phyloP scores from a whole-genome alignment of 2,329 filamentous ascomycete genomes.

The Huntiella decipiens region DNA sequence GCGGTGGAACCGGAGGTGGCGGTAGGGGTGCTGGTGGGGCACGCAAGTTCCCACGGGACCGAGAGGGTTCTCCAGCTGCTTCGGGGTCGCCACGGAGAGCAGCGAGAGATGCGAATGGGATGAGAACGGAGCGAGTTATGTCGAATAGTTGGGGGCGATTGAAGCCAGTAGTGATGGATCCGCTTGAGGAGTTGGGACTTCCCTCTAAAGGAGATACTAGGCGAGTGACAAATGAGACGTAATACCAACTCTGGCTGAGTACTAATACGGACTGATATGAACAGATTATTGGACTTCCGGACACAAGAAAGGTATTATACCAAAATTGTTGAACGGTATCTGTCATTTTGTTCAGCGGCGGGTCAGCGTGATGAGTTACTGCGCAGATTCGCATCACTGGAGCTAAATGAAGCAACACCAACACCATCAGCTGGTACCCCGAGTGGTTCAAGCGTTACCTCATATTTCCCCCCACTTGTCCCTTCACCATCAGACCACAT shows the following conservation, averaged over 20 bases:
- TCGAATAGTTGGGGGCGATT: constrained; percentile 50
- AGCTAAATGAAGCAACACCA: constrained; percentile 11
- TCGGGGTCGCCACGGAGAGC: neutral
- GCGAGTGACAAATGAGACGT: constrained; percentile 24
- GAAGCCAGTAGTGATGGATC: constrained; percentile 55
- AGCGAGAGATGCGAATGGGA: constrained; percentile 13
- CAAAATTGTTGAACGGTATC: constrained; percentile 73
- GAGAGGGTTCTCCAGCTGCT: constrained; percentile 5
- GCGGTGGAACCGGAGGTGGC: neutral
- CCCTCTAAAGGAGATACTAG: constrained; percentile 81
- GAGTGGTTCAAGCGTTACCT: neutral
- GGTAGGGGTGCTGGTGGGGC: neutral
- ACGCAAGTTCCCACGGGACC: constrained; percentile 2
- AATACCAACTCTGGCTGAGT: neutral
- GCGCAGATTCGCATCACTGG: constrained; percentile 51
- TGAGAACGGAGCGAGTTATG: constrained; percentile 12
- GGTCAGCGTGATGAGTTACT: constrained; percentile 55
- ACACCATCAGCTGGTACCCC: neutral
- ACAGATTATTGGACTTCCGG: constrained; percentile 52
- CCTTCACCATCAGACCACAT: constrained; percentile 5
- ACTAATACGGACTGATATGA: neutral
- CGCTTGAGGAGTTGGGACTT: constrained; percentile 63
- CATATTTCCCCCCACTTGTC: constrained; percentile 1
- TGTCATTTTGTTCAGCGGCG: constrained; percentile 66
- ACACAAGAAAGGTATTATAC: constrained; percentile 72